phyloP scores from a whole-genome alignment of 23 red algal genomes.

The Chondrus crispus region DNA sequence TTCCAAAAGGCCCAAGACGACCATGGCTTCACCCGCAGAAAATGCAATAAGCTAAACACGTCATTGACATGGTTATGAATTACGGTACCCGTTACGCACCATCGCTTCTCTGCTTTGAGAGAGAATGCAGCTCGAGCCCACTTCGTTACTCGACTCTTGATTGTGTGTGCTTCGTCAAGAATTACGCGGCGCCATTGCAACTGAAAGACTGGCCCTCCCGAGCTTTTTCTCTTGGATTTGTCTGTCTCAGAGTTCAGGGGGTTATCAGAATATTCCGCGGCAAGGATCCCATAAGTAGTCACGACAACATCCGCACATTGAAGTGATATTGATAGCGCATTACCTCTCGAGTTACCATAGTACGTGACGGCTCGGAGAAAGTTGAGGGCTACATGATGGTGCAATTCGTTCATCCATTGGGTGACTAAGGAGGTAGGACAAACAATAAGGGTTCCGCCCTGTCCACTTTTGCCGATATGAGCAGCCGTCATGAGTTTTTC shows the following conservation, averaged over 20 bases:
- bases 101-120: slow-evolving; percentile 56
- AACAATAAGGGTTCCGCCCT: slow-evolving; percentile 67
- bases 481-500: no score
- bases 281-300: slow-evolving; percentile 74
- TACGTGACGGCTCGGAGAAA: slow-evolving; percentile 33
- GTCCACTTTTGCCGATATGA: no score
- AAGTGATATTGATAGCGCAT: slow-evolving; percentile 34
- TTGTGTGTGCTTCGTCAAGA: slow-evolving; percentile 86
- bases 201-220: slow-evolving; percentile 49
- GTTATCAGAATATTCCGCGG: slow-evolving; percentile 45
- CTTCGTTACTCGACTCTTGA: slow-evolving; percentile 53
- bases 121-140: slow-evolving; percentile 56
- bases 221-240: neutral
- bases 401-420: slow-evolving; percentile 66
- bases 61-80: slow-evolving; percentile 92
- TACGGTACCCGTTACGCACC: slow-evolving; percentile 88
- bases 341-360: slow-evolving; percentile 49
- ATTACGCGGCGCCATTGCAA: slow-evolving; percentile 74
- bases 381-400: slow-evolving; percentile 46
- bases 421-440: slow-evolving; percentile 65
- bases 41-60: slow-evolving; percentile 64
- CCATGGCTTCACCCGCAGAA: slow-evolving; percentile 68
- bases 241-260: neutral
- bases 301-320: slow-evolving; percentile 71
- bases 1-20: slow-evolving; percentile 62